A percentile compares a stretch with the other conserved stretches of the same genome.
Evolutionary conservation across 1,284 basidiomycete genomes (phyloP).

Genomic region (Vanrija sp.): DNA sequence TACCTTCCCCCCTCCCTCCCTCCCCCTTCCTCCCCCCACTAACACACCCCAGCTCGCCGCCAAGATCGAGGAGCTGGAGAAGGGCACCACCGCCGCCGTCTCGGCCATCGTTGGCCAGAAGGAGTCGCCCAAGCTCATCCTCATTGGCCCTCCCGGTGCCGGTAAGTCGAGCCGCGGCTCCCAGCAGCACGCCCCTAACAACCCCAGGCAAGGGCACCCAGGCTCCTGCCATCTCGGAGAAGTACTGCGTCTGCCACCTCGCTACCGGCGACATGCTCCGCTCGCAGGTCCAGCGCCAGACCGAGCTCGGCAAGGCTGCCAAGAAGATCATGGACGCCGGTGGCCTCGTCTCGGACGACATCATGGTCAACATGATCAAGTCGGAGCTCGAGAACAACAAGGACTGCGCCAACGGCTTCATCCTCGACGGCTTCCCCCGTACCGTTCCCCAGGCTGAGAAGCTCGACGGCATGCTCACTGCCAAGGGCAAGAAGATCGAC

Average conservation of each 20-base stretch:
- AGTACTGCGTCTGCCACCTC: slow-evolving; percentile 95
- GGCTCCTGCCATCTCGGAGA: slow-evolving; percentile 85
- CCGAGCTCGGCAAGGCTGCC: slow-evolving; percentile 80
- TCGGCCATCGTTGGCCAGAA: slow-evolving; percentile 11
- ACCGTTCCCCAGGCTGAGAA: slow-evolving; percentile 98
- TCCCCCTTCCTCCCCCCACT: neutral
- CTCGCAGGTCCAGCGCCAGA: slow-evolving; percentile 85
- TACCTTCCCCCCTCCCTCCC: neutral
- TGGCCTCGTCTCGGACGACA: slow-evolving; percentile 89
- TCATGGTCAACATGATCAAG: slow-evolving; percentile 97
- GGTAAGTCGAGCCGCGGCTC: slow-evolving; percentile 56
- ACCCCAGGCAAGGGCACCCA: slow-evolving; percentile 90
- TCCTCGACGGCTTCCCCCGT: slow-evolving; percentile 96
- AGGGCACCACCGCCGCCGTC: slow-evolving; percentile 48
- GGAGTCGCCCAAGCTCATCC: slow-evolving; percentile 73
- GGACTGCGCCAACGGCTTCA: slow-evolving; percentile 91
- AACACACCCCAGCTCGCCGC: slow-evolving; percentile 34
- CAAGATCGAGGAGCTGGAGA: slow-evolving; percentile 45
- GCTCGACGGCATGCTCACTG: slow-evolving; percentile 82
- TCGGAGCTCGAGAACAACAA: slow-evolving; percentile 92
- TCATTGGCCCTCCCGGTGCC: slow-evolving; percentile 94
- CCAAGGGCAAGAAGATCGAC: slow-evolving; percentile 81
- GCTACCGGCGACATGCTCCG: slow-evolving; percentile 98
- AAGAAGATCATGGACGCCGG: slow-evolving; percentile 98
- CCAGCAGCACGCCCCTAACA: neutral